Base-by-base conservation (phyloP, 1,139 yeast genomes). In the Pichia sp. region DNA sequence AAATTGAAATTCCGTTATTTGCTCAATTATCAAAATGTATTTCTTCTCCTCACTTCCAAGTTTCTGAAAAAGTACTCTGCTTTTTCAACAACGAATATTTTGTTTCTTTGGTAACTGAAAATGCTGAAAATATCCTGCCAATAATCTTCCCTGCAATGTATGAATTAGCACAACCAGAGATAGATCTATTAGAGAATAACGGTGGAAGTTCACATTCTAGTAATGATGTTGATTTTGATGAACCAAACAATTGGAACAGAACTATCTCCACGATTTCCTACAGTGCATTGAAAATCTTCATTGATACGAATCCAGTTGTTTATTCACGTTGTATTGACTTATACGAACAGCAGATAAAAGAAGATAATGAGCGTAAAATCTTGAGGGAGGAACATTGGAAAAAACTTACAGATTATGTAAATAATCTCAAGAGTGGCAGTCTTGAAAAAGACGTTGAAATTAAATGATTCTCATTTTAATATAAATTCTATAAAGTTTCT, bases 61-160 rank as follows among this genome's bases (percentile, higher is more conserved):
- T 92, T 29, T 85, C 95, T 52, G 99, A 92, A 65, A 88, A 95
- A 56, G 96, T 94, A 1, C 73, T 92, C 49, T 85, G 92, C 61
- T 88, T 81, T 64, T 94, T 97, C 95, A 85, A 86, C 55, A 92
- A 92, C 64, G 98, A 92, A 61, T 90, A 86, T 67, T 90, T 92
- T 62, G 77, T 92, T 55, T 84, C 90, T 37, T 68, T 92, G 53
- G 88, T 94, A 42, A 86, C 95, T 31, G 97, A 92, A 59, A 73
- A 75, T 57, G 92, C 95, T 10, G 96, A 88, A 57, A 92, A 86
- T 37, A 90, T 92, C 44, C 69, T 92, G 55, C 98, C 98, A 27
- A 88, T 92, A 45, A 79, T 92, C 39, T 94, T 87, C 67, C 86
- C 96, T 1, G 79, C 97, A 4, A 71, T 92, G 54, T 90, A 88